Base-by-base conservation (phyloP, 805 yeast species). In the Cyberlindnera veronae region DNA sequence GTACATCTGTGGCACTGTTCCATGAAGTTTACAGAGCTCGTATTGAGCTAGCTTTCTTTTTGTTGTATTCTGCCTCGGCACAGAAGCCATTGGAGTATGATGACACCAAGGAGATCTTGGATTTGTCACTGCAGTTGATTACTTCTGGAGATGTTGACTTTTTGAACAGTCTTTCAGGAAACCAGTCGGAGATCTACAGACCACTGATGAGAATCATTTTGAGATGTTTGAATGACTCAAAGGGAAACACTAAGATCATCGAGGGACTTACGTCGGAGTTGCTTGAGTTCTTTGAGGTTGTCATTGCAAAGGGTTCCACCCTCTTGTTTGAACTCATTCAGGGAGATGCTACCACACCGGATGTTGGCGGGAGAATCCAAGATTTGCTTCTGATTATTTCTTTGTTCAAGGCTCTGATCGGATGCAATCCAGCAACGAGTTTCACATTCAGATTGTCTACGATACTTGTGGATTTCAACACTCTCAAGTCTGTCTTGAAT, bases 301-400 rank as follows among this genome's bases (percentile, higher is more conserved):
- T 85, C 11, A 71, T 84, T 21, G 76, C 86, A 7, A 76, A 72
- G 48, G 87, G 93, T 1, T 71, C 83, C n/a, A 74, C 73, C 29
- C 66, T 75, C 2, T 60, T 84, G 20, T 68, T 82, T 41, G 69
- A 75, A 8, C 74, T 79, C 20, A 68, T 83, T 15, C 84, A 81
- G 48, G 69, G 77, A 31, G 79, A 75, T 32, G 75, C 78, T 10
- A 55, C 51, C 34, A 60, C 45, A 5, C 57, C 71, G 22, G 59
- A 61, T 3, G 55, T 56, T 15, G 55, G 68, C 9, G 76, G 73
- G 19, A 75, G 73, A 47, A 68, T 81, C 19, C 89, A 83, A 46
- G 93, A 86, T 54, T 57, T 85, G 28, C 63, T 76, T 27, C 61
- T 84, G 46, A 65, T 85, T 9, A 68, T 85, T 11, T 76, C 86